Evolutionary conservation across 129 eudicot species (phyloP).

Genomic region (Flaveria sonorensis): DNA sequence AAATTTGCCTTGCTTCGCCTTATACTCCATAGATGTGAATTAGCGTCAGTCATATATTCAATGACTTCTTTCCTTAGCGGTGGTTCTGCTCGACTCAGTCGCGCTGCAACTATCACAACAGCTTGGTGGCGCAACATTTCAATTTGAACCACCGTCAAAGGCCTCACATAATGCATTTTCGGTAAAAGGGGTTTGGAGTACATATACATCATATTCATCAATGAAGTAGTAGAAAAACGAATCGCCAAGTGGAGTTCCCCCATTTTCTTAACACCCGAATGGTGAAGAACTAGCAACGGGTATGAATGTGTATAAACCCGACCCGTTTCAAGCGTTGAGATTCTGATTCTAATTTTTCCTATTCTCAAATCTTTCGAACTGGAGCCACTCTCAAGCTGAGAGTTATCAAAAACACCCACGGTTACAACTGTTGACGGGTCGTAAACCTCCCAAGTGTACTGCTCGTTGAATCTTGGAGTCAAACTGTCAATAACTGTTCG

Average conservation of each 20-base stretch:
- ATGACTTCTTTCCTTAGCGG: constrained; percentile 75
- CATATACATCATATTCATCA: constrained; percentile 63
- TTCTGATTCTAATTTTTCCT: constrained; percentile 79
- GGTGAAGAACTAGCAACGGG: constrained; percentile 77
- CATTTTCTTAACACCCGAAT: constrained; percentile 86
- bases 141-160: constrained; percentile 59
- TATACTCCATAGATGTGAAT: constrained; percentile 94
- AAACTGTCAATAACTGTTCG: constrained; percentile 71
- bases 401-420: constrained; percentile 77
- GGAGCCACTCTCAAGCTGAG: constrained; percentile 45
- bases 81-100: constrained; percentile 80
- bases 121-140: constrained; percentile 75
- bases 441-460: constrained; percentile 91
- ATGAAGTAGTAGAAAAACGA: constrained; percentile 67
- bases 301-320: constrained; percentile 84
- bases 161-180: constrained; percentile 83
- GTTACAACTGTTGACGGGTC: constrained; percentile 93
- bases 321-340: constrained; percentile 87
- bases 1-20: constrained; percentile 88
- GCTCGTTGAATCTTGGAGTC: constrained; percentile 79
- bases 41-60: constrained; percentile 83
- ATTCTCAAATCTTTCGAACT: constrained; percentile 49
- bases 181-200: constrained; percentile 78
- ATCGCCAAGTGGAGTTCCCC: constrained; percentile 87
- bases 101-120: constrained; percentile 62